phyloP scores from a whole-genome alignment of 495 filamentous ascomycete species.

The Pyrenula massariospora region DNA sequence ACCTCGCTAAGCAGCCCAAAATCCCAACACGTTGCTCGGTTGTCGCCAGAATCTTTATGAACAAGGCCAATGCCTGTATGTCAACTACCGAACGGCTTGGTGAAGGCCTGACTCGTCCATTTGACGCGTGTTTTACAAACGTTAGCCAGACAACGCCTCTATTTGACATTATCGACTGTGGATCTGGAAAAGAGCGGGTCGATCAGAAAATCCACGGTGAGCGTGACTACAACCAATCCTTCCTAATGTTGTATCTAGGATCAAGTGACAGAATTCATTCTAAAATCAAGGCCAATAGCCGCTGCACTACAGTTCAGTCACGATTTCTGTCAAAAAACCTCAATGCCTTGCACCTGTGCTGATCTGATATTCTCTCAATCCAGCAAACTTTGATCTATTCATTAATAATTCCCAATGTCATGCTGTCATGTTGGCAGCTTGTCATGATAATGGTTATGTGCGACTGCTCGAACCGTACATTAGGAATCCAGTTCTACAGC shows the following conservation, averaged over 20 bases:
- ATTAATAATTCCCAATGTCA: neutral
- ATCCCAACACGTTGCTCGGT: neutral
- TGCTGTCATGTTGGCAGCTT: neutral
- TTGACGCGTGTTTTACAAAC: neutral
- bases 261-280: too few species aligned
- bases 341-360: too few species aligned
- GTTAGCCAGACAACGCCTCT: neutral
- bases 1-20: neutral
- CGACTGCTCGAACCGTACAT: neutral
- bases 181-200: neutral
- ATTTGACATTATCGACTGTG: neutral
- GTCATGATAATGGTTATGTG: neutral
- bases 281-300: too few species aligned
- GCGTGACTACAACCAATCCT: neutral
- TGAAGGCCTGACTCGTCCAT: neutral
- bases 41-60: neutral
- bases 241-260: too few species aligned
- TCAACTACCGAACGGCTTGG: neutral
- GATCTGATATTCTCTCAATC: too few species aligned
- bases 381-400: neutral
- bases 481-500: neutral
- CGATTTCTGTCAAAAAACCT: too few species aligned
- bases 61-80: neutral
- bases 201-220: neutral
- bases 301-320: too few species aligned